These are phyloP conservation scores for Rhexocercosporidium sp. DNA, from an alignment of 2,329 filamentous ascomycete genomes.

Conservation along the genomic window DNA sequence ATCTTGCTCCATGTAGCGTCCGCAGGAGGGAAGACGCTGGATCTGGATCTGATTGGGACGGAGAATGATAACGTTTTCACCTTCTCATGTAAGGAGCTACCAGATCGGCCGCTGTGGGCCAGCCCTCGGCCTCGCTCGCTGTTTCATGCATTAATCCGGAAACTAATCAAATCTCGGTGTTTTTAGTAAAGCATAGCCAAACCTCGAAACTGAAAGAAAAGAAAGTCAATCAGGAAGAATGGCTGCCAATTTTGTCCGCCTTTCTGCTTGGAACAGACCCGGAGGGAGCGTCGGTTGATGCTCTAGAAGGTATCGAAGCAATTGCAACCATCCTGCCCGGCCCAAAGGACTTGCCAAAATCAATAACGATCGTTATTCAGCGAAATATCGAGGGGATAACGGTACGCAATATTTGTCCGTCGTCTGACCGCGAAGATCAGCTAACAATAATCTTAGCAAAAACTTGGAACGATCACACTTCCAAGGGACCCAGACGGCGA, in stretches of 20 bases:
- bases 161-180: slow-evolving; percentile 32
- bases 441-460: slow-evolving; percentile 57
- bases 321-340: slow-evolving; percentile 59
- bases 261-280: slow-evolving; percentile 55
- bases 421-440: neutral
- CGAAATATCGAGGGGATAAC: slow-evolving; percentile 72
- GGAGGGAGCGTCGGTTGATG: slow-evolving; percentile 52
- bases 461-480: slow-evolving; percentile 68
- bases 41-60: slow-evolving; percentile 71
- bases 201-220: slow-evolving; percentile 59
- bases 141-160: slow-evolving; percentile 39
- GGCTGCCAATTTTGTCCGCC: slow-evolving; percentile 64
- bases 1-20: slow-evolving; percentile 66
- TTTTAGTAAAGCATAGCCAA: slow-evolving; percentile 61
- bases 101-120: slow-evolving; percentile 32
- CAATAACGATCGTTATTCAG: slow-evolving; percentile 66
- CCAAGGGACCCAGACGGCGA: slow-evolving; percentile 59
- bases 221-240: slow-evolving; percentile 66
- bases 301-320: slow-evolving; percentile 66
- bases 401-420: slow-evolving; percentile 48
- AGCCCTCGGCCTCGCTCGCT: slow-evolving; percentile 28
- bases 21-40: slow-evolving; percentile 56
- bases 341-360: slow-evolving; percentile 41
- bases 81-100: slow-evolving; percentile 35
- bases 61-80: slow-evolving; percentile 49